Base-by-base conservation (phyloP, 371 early-diverging fungal species). In the Polyrhizophydium stewartii region DNA sequence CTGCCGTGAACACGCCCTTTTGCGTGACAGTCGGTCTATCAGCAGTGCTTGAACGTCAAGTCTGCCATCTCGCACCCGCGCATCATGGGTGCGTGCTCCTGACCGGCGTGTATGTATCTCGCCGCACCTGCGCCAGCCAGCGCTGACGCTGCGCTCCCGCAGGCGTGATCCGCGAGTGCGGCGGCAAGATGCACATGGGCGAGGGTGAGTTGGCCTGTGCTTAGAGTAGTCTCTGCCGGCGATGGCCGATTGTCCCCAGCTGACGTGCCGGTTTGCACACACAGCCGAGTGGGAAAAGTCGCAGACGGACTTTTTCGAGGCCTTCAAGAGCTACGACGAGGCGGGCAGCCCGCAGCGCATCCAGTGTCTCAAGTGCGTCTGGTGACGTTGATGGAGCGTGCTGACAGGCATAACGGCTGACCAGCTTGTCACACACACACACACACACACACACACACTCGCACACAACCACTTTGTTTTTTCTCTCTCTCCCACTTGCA, bases 241-340 rank as follows among this genome's bases (percentile, higher is more conserved):
- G 1, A 28, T 38, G n/a, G n/a, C n/a, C 28, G 16, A 63, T 55
- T 47, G 22, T 24, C 30, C 13, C 24, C 12, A 40, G 10, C 51
- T 59, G n/a, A n/a, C n/a, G n/a, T n/a, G n/a, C n/a, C n/a, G n/a
- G n/a, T n/a, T n/a, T n/a, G n/a, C n/a, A n/a, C n/a, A n/a, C n/a
- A 41, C 66, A 89, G 85, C 88, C 75, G 87, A 92, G 67, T 97
- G 96, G 96, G 88, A 89, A 41, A 80, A 85, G 64, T 96, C 97
- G 0, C 91, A 93, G 68, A 82, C 89, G 0, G 93, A 94, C 63
- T 95, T 97, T 69, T 97, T 94, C 69, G 96, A 96, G 61, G 90
- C 96, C 1, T 97, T 97, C 79, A 94, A 93, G 61, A 93, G 91
- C 69, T 97, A 95, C 71, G 96, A 96, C 68, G 97, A 97, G 74